Percentiles rank a stretch among this genome's conserved stretches.
These are phyloP conservation scores for Parasarocladium wereldwijsianum DNA, from an alignment of 2,329 filamentous ascomycete genomes.

Conservation along the genomic window DNA sequence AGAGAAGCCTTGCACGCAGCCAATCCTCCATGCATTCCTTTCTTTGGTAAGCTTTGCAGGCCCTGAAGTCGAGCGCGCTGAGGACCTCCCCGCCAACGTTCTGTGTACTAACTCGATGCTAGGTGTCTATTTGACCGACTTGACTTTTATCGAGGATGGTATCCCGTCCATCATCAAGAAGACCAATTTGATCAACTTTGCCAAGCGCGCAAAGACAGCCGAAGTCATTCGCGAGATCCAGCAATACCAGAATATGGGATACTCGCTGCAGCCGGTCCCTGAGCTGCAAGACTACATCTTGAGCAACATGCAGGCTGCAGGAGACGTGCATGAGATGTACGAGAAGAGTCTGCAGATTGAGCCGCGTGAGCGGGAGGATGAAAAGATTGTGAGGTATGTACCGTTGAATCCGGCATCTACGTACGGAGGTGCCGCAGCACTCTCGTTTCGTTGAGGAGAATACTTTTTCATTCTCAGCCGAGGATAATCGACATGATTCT, in stretches of 20 bases:
- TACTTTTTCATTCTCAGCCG: constrained; percentile 1
- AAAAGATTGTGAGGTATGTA: constrained; percentile 95
- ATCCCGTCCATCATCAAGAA: constrained; percentile 95
- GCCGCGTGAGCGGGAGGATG: constrained; percentile 90
- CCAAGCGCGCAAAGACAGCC: constrained; percentile 93
- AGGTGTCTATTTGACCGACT: constrained; percentile 93
- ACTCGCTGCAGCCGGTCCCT: constrained; percentile 72
- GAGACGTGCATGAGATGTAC: constrained; percentile 98
- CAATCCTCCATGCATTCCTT: constrained; percentile 94
- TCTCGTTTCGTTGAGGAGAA: constrained; percentile 4
- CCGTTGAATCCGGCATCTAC: constrained; percentile 8
- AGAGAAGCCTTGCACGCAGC: constrained; percentile 82
- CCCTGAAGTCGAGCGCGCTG: no score
- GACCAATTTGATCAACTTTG: constrained; percentile 94
- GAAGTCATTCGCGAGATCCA: constrained; percentile 98
- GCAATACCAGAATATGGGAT: constrained; percentile 97
- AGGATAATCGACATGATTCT: background rate
- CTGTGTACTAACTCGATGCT: constrained; percentile 4
- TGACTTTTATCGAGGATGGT: constrained; percentile 97
- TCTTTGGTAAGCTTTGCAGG: constrained; percentile 85
- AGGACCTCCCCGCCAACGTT: no score
- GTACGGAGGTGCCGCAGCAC: constrained; percentile 3
- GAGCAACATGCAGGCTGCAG: constrained; percentile 87
- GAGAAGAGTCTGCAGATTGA: constrained; percentile 90
- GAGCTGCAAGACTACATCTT: constrained; percentile 96